Base-by-base conservation (phyloP, 805 yeast species). In the Pichia insulana region DNA sequence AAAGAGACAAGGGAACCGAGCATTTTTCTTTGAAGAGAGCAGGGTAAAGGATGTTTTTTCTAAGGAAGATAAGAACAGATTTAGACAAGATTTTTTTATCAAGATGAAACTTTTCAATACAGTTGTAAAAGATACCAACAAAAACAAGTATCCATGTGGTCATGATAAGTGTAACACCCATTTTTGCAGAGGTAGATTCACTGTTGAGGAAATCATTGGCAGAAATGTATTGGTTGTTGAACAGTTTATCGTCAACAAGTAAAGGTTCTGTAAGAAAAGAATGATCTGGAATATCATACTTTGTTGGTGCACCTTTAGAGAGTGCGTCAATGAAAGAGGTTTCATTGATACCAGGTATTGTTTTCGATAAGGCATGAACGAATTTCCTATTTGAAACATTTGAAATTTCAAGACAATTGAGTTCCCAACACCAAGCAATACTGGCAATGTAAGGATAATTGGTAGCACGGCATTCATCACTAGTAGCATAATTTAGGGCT, bases 1-100 rank as follows among this genome's bases (percentile, higher is more conserved):
- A 13, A 5, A 37, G 6, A 15, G 17, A 25, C 3, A 44, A n/a
- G 10, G 45, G 45, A 15, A 34, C 40, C 16, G 25, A 7, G 17
- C 47, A 44, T 19, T 38, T 36, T 34, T 44, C 44, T 27, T 32
- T 30, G 19, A 44, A 44, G 12, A 44, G 15, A 15, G 45, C 47
- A 9, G 45, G 42, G 15, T 22, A 41, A 6, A 44, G 18, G 4
- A 44, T 6, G 27, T 43, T 34, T 12, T 44, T 44, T 3, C 45
- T 31, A 18, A 41, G 22, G 30, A 33, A 36, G 12, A 34, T 32
- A 13, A 28, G 28, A 8, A 41, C 6, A 19, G 2, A n/a, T 10
- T 32, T 36, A 7, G 47, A 41, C 16, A 37, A 20, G 7, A 27
- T n/a, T 10, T 2, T 4, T 37, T 37, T 27, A 31, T 38, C 39